Evolutionary conservation across 2,329 filamentous ascomycete species (phyloP), one percentile per base, ranked within the genome.

Genomic region (Epichloe gansuensis): DNA sequence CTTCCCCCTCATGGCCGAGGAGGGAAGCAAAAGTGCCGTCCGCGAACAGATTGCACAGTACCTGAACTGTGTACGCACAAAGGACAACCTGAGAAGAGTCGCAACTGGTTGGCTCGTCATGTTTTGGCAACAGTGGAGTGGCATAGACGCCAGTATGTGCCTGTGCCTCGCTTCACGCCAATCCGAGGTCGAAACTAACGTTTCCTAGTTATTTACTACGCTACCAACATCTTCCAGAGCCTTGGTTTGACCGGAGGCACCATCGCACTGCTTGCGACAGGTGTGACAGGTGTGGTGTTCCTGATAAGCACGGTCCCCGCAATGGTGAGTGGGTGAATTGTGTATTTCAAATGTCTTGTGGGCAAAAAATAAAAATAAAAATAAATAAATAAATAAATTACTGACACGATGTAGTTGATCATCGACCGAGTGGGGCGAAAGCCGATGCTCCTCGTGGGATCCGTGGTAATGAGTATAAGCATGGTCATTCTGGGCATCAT

Each of bases 261-360:
- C 51, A 75, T 74, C 4, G 73, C 74, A 12, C 73, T 87, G 1
- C 71, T 87, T 8, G 83, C 84, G 0, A 87, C 83, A 0, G 84
- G 84, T 8, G 83, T 87, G 0, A 82, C 84, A 4, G 84, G 84
- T 3, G 81, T 87, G 38, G 78, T 80, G 49, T 84, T 85, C 74
- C 82, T 85, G 58, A 54, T 66, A 7, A 60, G 54, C 43, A 67
- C 65, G 3, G 52, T 67, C 2, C 65, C 65, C 1, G 48, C 40
- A 9, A 67, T 66, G 64, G 61, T 56, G 23, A 48, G 51, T 38
- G 13, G 12, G 23, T 39, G 47, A 25, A 44, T 11, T n/a, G 46
- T 9, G 46, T 23, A 23, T 4, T 23, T 23, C 23, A 3, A 23
- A 23, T 23, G 23, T 23, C 23, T 23, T 23, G 23, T 3, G 23